Conservation (phyloP, 2,329 filamentous ascomycete genomes). For the Calycina herbarum region DNA sequence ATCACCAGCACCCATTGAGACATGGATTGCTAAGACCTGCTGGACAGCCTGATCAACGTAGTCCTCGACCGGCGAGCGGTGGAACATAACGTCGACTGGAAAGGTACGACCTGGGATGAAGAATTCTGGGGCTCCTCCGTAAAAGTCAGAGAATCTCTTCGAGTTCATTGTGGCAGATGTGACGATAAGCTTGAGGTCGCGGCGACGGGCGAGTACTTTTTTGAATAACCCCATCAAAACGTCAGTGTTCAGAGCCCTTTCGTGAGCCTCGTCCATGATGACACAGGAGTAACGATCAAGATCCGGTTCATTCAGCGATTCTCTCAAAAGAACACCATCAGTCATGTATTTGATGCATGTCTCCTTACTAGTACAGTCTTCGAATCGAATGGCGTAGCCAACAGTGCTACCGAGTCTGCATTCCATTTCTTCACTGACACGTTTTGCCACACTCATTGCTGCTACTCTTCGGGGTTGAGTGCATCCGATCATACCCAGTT, state of each 20-base stretch:
- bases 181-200: conserved; percentile 94
- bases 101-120: conserved; percentile 95
- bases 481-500: conserved; percentile 87
- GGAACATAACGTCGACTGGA: conserved; percentile 94
- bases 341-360: conserved; percentile 99
- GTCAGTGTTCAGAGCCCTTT: conserved; percentile 93
- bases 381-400: conserved; percentile 96
- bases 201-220: conserved; percentile 85
- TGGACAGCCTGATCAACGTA: conserved; percentile 97
- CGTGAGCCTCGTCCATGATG: conserved; percentile 99
- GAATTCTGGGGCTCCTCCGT: conserved; percentile 93
- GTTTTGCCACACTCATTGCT: conserved; percentile 98
- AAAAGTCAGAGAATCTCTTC: conserved; percentile 93
- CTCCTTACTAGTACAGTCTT: conserved; percentile 95
- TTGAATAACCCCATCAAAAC: conserved; percentile 97
- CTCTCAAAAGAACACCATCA: conserved; percentile 89
- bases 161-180: conserved; percentile 99
- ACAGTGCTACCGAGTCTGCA: conserved; percentile 84
- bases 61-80: conserved; percentile 91
- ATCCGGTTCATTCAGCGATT: conserved; percentile 89
- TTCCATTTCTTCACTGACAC: conserved; percentile 98
- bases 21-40: conserved; percentile 92
- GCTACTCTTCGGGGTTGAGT: conserved; percentile 95
- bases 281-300: conserved; percentile 96
- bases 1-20: conserved; percentile 89